Conservation (phyloP, 2,329 filamentous ascomycete genomes). For the Neoarthrinium moseri region DNA sequence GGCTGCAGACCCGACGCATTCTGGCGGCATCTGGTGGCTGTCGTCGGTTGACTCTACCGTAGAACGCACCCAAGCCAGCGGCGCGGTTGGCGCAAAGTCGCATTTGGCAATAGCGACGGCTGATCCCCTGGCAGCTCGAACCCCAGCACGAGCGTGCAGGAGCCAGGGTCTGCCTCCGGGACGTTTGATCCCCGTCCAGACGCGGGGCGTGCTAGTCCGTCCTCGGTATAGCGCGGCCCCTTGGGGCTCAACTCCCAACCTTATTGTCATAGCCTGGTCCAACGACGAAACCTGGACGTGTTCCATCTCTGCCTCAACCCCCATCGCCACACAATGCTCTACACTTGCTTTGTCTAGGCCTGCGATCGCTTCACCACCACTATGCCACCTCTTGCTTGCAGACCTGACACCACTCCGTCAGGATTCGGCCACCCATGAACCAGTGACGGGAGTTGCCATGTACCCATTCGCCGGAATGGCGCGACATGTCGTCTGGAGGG, state of each 20-base stretch:
- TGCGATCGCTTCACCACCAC: background rate
- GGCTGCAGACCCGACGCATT: background rate
- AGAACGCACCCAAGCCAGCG: background rate
- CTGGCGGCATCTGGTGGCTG: background rate
- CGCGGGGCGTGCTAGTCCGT: constrained; percentile 19
- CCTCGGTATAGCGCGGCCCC: constrained; percentile 11
- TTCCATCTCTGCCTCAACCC: constrained; percentile 47
- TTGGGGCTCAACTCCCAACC: constrained; percentile 21
- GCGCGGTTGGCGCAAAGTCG: background rate
- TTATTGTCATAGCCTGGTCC: constrained; percentile 23
- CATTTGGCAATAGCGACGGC: background rate
- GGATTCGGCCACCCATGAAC: constrained; percentile 12
- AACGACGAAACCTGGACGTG: constrained; percentile 43
- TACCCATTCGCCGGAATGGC: constrained; percentile 12
- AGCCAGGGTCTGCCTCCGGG: constrained; percentile 20
- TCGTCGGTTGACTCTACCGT: background rate
- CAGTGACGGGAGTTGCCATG: constrained; percentile 12
- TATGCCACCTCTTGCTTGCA: constrained; percentile 1
- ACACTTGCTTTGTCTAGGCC: background rate
- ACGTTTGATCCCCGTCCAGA: constrained; percentile 20
- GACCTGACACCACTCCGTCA: constrained; percentile 2
- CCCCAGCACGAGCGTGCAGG: background rate
- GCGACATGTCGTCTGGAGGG: constrained; percentile 12
- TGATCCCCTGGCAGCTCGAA: background rate
- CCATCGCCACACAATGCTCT: constrained; percentile 25